Conservation (phyloP, 495 filamentous ascomycete species). For the Elaphomyces granulatus region DNA sequence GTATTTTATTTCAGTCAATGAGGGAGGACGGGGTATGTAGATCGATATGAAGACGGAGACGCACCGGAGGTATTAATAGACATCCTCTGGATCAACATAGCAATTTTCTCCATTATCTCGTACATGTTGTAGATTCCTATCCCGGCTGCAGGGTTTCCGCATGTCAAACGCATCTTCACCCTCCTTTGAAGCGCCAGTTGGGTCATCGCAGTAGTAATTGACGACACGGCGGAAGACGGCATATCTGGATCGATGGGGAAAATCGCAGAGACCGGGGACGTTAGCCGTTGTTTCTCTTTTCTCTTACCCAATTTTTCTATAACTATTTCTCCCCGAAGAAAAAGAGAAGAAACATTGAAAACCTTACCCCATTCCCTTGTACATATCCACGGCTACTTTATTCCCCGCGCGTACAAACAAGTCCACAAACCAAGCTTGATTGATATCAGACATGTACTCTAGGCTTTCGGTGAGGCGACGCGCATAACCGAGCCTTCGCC, state of each 20-base stretch:
- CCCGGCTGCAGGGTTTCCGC: conserved; percentile 79
- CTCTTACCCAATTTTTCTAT: too few species aligned
- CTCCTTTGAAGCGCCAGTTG: conserved; percentile 34
- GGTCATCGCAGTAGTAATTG: conserved; percentile 81
- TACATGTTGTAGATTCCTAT: conserved; percentile 62
- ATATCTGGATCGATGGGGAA: too few species aligned
- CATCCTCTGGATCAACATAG: conserved; percentile 67
- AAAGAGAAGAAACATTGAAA: neutral
- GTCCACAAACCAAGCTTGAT: conserved; percentile 88
- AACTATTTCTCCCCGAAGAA: too few species aligned
- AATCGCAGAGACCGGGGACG: too few species aligned
- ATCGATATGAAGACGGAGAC: neutral
- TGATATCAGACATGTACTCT: conserved; percentile 62
- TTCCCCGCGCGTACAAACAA: conserved; percentile 85
- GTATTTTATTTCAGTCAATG: neutral
- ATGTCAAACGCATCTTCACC: conserved; percentile 91
- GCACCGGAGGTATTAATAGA: conserved; percentile 62
- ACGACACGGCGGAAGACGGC: conserved; percentile 76
- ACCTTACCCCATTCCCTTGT: conserved; percentile 72
- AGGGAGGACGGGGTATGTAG: neutral
- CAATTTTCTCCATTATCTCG: conserved; percentile 71
- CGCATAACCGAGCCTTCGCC: conserved; percentile 73
- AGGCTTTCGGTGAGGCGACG: conserved; percentile 62
- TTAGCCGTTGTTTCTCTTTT: too few species aligned
- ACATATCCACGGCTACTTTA: conserved; percentile 71